Percentiles rank a stretch among this genome's conserved stretches.
Evolutionary conservation across 345 rosid species (phyloP).

Genomic region (Aquilaria sinensis): DNA sequence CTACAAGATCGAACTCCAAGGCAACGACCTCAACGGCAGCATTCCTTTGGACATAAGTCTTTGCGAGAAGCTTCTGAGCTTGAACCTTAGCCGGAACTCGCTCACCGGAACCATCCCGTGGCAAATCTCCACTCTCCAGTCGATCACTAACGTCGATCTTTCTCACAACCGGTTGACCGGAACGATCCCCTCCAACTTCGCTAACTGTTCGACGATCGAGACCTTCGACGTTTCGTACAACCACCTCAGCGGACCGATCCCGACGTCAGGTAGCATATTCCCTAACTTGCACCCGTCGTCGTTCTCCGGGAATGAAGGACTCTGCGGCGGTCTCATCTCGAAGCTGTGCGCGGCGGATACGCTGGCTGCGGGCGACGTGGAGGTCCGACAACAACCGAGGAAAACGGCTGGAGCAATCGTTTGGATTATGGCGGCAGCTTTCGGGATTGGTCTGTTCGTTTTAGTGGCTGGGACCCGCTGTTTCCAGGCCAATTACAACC

Average conservation of each 20-base stretch:
- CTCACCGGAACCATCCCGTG: conserved; percentile 75
- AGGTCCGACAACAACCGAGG: conserved; percentile 35
- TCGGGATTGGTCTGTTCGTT: conserved; percentile 67
- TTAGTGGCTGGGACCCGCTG: conserved; percentile 73
- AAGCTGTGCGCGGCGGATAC: conserved; percentile 51
- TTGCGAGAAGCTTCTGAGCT: conserved; percentile 68
- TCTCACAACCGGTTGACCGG: conserved; percentile 77
- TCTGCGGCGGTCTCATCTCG: conserved; percentile 57
- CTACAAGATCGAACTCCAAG: conserved; percentile 77
- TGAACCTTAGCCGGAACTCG: conserved; percentile 67
- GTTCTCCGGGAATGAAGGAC: conserved; percentile 66
- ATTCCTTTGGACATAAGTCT: conserved; percentile 83
- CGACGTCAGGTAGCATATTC: conserved; percentile 58
- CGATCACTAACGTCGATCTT: conserved; percentile 68
- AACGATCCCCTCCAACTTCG: conserved; percentile 76
- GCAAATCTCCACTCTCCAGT: conserved; percentile 74
- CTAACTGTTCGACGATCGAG: conserved; percentile 66
- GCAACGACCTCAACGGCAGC: conserved; percentile 59
- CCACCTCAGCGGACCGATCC: conserved; percentile 67
- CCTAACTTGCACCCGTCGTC: conserved; percentile 69
- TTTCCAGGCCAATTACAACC: conserved; percentile 50
- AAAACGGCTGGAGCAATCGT: conserved; percentile 77
- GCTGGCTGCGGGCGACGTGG: conserved; percentile 22
- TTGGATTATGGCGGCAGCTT: conserved; percentile 91
- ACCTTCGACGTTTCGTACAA: conserved; percentile 83